phyloP scores from a whole-genome alignment of 2,329 filamentous ascomycete genomes.

The Pseudocercospora fuligena region DNA sequence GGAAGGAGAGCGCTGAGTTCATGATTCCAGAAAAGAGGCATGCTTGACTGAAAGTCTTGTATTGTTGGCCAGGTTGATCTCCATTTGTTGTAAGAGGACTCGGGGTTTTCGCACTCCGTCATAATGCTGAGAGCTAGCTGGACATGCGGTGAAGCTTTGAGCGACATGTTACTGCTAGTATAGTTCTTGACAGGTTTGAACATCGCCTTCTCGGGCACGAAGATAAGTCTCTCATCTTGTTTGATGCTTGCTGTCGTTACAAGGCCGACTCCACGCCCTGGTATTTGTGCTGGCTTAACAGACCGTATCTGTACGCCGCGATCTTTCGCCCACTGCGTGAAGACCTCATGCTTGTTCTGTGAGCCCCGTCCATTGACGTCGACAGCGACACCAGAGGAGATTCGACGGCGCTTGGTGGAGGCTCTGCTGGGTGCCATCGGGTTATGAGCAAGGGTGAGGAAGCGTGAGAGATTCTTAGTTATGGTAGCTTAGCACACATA shows the following conservation, averaged over 20 bases:
- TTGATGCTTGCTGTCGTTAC: slow-evolving; percentile 70
- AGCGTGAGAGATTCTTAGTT: too few species aligned
- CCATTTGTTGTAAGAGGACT: slow-evolving; percentile 29
- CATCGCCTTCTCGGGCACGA: slow-evolving; percentile 67
- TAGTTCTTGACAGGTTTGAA: slow-evolving; percentile 57
- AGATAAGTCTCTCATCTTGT: slow-evolving; percentile 65
- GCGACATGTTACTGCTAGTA: not conserved
- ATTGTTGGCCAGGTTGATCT: slow-evolving; percentile 61
- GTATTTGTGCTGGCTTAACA: slow-evolving; percentile 68
- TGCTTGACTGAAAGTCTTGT: slow-evolving; percentile 62
- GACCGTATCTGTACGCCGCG: slow-evolving; percentile 71
- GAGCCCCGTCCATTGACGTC: not conserved
- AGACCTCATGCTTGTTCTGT: slow-evolving; percentile 53
- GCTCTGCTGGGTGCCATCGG: slow-evolving; percentile 10
- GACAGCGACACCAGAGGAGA: not conserved
- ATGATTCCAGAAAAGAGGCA: slow-evolving; percentile 62
- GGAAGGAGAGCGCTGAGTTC: slow-evolving; percentile 48
- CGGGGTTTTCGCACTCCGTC: slow-evolving; percentile 20
- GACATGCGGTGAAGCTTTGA: slow-evolving; percentile 58
- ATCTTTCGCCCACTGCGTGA: slow-evolving; percentile 69
- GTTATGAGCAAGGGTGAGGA: not conserved
- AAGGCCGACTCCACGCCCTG: slow-evolving; percentile 77
- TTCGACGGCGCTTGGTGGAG: slow-evolving; percentile 18
- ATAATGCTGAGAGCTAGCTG: slow-evolving; percentile 62
- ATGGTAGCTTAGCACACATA: too few species aligned